phyloP scores from a whole-genome alignment of 1,284 basidiomycete genomes.

The Leucocoprinus gongylophorus region DNA sequence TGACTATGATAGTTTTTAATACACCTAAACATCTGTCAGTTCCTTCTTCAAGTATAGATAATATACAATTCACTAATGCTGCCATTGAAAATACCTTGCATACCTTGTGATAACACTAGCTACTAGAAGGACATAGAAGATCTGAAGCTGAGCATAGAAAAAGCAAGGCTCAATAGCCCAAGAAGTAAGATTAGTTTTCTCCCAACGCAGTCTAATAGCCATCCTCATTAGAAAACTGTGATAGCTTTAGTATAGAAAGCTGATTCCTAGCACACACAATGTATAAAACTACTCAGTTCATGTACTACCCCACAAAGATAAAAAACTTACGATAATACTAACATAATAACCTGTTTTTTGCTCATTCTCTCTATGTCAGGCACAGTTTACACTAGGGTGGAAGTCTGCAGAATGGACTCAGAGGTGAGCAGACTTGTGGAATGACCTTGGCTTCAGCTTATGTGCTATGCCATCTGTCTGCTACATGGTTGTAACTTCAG shows the following conservation, averaged over 20 bases:
- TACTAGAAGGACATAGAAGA: constrained; percentile 34
- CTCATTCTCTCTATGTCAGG: constrained; percentile 39
- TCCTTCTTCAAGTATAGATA: not conserved
- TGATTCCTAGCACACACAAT: constrained; percentile 30
- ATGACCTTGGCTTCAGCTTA: too few relatives aligned
- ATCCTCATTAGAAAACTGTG: constrained; percentile 37
- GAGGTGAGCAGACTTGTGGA: too few relatives aligned
- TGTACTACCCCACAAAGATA: not conserved
- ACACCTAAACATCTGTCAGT: constrained; percentile 16
- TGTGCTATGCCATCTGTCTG: too few relatives aligned
- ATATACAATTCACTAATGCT: constrained; percentile 32
- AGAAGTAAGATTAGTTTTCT: constrained; percentile 37
- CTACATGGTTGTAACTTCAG: too few relatives aligned
- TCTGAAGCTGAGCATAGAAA: constrained; percentile 40
- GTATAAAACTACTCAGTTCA: not conserved
- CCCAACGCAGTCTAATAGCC: constrained; percentile 38
- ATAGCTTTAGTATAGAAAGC: constrained; percentile 37
- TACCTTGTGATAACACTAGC: constrained; percentile 33
- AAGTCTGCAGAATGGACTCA: too few relatives aligned
- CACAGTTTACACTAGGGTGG: too few relatives aligned
- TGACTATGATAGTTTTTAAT: constrained; percentile 22
- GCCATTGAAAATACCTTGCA: constrained; percentile 41
- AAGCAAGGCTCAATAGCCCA: constrained; percentile 36
- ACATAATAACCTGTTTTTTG: constrained; percentile 46
- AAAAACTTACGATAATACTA: constrained; percentile 33